phyloP scores from a whole-genome alignment of 1,139 yeast genomes.

The Yamadazyma friedrichii region DNA sequence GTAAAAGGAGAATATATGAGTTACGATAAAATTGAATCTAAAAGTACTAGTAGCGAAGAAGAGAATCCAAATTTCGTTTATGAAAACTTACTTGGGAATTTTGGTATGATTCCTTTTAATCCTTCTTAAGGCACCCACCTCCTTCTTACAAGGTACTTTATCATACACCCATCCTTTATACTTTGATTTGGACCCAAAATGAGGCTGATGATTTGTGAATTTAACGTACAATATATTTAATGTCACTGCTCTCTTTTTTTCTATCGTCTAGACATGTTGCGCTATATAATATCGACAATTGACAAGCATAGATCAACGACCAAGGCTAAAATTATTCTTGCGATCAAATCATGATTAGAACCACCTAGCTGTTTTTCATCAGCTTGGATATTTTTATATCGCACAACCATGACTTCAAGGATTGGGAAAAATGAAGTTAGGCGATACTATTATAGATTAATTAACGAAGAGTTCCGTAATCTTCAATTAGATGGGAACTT shows the following conservation, averaged over 20 bases:
- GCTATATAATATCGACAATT: too few relatives aligned
- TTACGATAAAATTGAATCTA: background rate
- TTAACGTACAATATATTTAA: background rate
- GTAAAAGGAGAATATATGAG: constrained; percentile 1
- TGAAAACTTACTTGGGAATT: constrained; percentile 17
- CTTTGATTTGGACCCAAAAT: too few relatives aligned
- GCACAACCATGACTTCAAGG: background rate
- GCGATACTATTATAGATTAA: constrained; percentile 26
- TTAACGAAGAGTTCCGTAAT: constrained; percentile 36
- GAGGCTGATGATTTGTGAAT: background rate
- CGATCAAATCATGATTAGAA: too few relatives aligned
- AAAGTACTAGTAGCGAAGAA: constrained; percentile 9
- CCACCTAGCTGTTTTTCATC: too few relatives aligned
- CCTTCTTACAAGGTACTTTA: too few relatives aligned
- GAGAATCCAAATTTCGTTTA: constrained; percentile 15
- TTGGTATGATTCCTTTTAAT: constrained; percentile 20
- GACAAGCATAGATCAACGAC: too few relatives aligned
- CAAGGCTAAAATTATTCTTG: too few relatives aligned
- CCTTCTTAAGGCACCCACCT: constrained; percentile 9
- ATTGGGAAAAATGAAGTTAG: constrained; percentile 13
- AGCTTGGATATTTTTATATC: too few relatives aligned
- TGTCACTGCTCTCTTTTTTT: too few relatives aligned
- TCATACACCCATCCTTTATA: too few relatives aligned
- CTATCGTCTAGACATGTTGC: too few relatives aligned
- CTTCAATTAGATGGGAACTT: constrained; percentile 36